phyloP scores from a whole-genome alignment of 2,329 filamentous ascomycete species.

The Periconia digitata region DNA sequence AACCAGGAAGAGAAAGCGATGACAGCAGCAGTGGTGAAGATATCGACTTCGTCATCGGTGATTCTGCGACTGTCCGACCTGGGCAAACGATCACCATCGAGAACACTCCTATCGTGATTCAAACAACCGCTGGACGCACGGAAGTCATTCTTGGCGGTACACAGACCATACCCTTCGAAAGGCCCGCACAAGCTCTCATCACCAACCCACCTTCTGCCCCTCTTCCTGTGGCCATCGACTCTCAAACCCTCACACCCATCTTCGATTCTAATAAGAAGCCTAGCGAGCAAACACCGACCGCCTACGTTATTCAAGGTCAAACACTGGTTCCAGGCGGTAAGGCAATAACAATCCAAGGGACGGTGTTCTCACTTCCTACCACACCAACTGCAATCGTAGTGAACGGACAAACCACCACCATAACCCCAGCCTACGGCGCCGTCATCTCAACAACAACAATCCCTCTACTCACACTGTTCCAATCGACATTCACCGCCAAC shows the following conservation, averaged over 20 bases:
- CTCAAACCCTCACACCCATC: slow-evolving; percentile 6
- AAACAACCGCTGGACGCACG: slow-evolving; percentile 20
- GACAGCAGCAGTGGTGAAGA: neutral
- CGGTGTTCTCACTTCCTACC: slow-evolving; percentile 33
- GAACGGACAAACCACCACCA: slow-evolving; percentile 30
- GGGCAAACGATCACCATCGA: slow-evolving; percentile 25
- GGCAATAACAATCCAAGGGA: slow-evolving; percentile 40
- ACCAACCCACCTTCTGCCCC: slow-evolving; percentile 19
- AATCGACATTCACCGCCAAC: slow-evolving; percentile 44
- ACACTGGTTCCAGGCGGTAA: slow-evolving; percentile 38
- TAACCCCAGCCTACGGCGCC: slow-evolving; percentile 19
- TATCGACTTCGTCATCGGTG: slow-evolving; percentile 14
- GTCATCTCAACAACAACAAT: slow-evolving; percentile 24
- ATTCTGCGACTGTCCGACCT: slow-evolving; percentile 19
- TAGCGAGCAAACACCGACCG: neutral
- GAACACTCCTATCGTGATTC: slow-evolving; percentile 28
- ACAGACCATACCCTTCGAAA: slow-evolving; percentile 13
- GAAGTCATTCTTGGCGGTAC: slow-evolving; percentile 27
- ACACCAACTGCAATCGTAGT: slow-evolving; percentile 41
- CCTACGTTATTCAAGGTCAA: slow-evolving; percentile 32
- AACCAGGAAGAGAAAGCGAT: neutral
- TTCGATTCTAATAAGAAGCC: neutral
- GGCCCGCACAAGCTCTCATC: slow-evolving; percentile 9
- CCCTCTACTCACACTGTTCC: slow-evolving; percentile 41
- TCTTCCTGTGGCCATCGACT: slow-evolving; percentile 17